A percentile compares a stretch with the other conserved stretches of the same genome.
Conservation (phyloP, 192 early-diverging fungal species). For the Allomyces javanicus region DNA sequence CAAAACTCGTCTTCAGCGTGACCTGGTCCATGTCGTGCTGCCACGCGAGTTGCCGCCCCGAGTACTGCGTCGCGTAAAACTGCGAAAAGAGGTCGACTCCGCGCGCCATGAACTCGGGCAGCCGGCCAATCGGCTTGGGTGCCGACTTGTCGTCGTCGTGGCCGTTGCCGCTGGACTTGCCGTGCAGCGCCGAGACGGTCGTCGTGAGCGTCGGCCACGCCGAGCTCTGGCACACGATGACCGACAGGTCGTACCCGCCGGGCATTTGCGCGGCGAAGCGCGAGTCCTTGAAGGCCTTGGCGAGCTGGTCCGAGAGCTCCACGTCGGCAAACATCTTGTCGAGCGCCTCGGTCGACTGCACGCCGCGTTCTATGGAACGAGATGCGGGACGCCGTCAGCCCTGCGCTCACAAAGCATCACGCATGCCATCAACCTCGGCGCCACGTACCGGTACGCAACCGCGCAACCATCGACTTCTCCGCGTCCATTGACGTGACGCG, state of each 20-base stretch:
- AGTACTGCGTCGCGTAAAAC: conserved; percentile 59
- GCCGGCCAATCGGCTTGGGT: conserved; percentile 22
- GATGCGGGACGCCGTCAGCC: conserved; percentile 8
- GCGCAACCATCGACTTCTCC: conserved; percentile 65
- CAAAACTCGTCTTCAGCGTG: conserved; percentile 33
- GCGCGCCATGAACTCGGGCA: conserved; percentile 40
- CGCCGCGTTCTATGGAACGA: conserved; percentile 61
- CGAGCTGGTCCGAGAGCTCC: conserved; percentile 51
- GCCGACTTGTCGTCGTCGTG: conserved; percentile 26
- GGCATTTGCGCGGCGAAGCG: neutral
- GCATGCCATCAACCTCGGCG: neutral
- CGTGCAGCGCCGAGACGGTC: conserved; percentile 2
- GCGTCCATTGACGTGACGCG: conserved; percentile 60
- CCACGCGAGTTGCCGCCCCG: conserved; percentile 67
- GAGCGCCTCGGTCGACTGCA: conserved; percentile 74
- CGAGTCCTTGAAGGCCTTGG: conserved; percentile 28
- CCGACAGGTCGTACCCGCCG: conserved; percentile 1
- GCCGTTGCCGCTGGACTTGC: conserved; percentile 12
- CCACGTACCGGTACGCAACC: conserved; percentile 48
- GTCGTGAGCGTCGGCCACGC: neutral
- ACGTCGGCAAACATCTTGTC: conserved; percentile 97
- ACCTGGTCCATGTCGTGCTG: conserved; percentile 56
- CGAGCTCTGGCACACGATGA: neutral
- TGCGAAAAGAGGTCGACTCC: conserved; percentile 44
- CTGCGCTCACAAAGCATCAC: neutral